Evolutionary conservation across 176 grass and related monocot genomes (phyloP).

Genomic region (Stipa capillata): DNA sequence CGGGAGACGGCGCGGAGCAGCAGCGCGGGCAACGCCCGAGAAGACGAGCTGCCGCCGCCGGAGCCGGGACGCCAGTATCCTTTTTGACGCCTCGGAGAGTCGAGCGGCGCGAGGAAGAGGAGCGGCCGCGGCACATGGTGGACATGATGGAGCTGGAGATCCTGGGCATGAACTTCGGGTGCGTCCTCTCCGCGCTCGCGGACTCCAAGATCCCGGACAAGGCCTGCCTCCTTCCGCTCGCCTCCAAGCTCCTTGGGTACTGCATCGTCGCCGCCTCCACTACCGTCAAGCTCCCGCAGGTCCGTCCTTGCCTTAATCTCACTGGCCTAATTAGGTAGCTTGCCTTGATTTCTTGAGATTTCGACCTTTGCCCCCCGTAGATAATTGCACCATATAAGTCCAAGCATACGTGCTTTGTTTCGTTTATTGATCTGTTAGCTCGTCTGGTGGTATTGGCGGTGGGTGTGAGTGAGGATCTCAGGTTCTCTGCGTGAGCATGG

Average conservation of each 20-base stretch:
- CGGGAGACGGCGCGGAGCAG: not conserved
- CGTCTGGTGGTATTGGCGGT: not conserved
- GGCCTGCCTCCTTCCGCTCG: slow-evolving; percentile 72
- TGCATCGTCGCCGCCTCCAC: slow-evolving; percentile 93
- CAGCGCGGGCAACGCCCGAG: not conserved
- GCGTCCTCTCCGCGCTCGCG: slow-evolving; percentile 50
- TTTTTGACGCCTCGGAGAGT: not conserved
- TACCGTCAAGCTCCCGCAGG: slow-evolving; percentile 95
- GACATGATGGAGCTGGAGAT: slow-evolving; percentile 86
- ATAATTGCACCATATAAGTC: not conserved
- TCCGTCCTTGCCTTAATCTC: not conserved
- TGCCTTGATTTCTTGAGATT: not conserved
- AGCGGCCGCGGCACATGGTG: slow-evolving; percentile 24
- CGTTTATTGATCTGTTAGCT: slow-evolving; percentile 19
- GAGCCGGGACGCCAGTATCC: not conserved
- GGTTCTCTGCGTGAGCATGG: slow-evolving; percentile 10
- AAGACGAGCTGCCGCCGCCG: not conserved
- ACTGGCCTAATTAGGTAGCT: not conserved
- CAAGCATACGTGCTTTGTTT: not conserved
- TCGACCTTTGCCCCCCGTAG: not conserved
- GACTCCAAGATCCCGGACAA: slow-evolving; percentile 69
- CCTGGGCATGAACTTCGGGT: slow-evolving; percentile 80
- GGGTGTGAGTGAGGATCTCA: not conserved
- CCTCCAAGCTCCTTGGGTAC: slow-evolving; percentile 91
- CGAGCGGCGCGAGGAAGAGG: not conserved